phyloP scores from a whole-genome alignment of 495 filamentous ascomycete species.

The Chlorociboria aeruginascens region DNA sequence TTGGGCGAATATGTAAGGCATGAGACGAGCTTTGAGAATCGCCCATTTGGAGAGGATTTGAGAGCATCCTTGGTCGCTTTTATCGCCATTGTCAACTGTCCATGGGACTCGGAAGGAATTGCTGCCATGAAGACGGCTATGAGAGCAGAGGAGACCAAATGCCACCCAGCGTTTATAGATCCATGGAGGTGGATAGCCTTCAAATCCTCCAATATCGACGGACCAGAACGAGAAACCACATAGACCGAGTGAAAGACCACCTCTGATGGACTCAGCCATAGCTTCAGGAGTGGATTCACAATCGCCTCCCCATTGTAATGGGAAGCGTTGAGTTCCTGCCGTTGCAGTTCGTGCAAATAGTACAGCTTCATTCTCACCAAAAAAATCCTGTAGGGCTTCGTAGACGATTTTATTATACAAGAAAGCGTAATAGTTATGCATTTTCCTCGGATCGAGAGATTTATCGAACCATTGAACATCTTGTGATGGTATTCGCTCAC shows the following conservation, averaged over 20 bases:
- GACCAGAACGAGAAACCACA: constrained; percentile 60
- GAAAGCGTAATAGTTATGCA: constrained; percentile 69
- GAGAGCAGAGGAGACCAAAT: constrained; percentile 55
- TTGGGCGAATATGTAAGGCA: constrained; percentile 49
- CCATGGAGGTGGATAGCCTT: constrained; percentile 51
- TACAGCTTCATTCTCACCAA: constrained; percentile 45
- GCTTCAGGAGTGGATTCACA: constrained; percentile 62
- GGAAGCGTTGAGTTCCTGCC: constrained; percentile 56
- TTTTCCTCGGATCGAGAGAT: constrained; percentile 42
- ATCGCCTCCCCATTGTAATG: constrained; percentile 55
- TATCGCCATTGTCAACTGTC: constrained; percentile 50
- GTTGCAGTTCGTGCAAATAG: constrained; percentile 57
- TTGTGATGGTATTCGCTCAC: constrained; percentile 53
- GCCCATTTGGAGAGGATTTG: constrained; percentile 45
- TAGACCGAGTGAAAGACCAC: constrained; percentile 53
- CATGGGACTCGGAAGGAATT: constrained; percentile 60
- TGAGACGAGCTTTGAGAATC: constrained; percentile 47
- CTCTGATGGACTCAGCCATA: constrained; percentile 61
- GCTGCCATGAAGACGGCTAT: constrained; percentile 55
- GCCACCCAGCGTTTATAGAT: constrained; percentile 72
- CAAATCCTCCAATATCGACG: constrained; percentile 63
- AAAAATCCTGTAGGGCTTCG: constrained; percentile 45
- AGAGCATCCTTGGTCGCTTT: constrained; percentile 34
- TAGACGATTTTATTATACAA: constrained; percentile 62
- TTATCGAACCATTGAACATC: constrained; percentile 47